These are phyloP conservation scores for Penicillium sp. DNA, from an alignment of 2,329 filamentous ascomycete genomes.

Conservation along the genomic window DNA sequence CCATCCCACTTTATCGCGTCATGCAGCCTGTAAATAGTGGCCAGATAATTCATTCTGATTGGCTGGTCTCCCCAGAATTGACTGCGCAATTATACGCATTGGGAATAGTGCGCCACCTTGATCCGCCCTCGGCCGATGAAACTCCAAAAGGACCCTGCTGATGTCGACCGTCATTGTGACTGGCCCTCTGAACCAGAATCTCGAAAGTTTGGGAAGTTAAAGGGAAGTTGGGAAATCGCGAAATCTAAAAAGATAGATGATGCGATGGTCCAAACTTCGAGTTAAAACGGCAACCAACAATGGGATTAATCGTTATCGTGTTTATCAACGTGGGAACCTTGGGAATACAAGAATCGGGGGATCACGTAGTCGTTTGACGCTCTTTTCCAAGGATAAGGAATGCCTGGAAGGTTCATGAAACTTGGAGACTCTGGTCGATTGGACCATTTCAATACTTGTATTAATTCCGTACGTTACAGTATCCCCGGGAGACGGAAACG, in stretches of 20 bases:
- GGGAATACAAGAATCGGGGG: too few species aligned
- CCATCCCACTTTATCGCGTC: conserved; percentile 31
- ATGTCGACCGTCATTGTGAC: conserved; percentile 8
- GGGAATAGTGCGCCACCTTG: conserved; percentile 31
- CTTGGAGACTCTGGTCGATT: conserved; percentile 12
- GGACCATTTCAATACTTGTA: conserved; percentile 12
- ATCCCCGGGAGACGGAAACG: conserved; percentile 11
- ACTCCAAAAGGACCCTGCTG: conserved; percentile 5
- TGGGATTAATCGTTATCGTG: conserved; percentile 1
- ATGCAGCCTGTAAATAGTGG: conserved; percentile 35
- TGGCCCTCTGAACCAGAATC: conserved; percentile 1
- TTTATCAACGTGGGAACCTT: not conserved
- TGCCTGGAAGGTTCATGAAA: conserved; percentile 31
- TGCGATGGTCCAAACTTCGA: not conserved
- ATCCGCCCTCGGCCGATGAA: conserved; percentile 27
- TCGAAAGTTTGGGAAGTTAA: not conserved
- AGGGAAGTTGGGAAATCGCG: not conserved
- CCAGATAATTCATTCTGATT: conserved; percentile 20
- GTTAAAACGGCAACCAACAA: not conserved
- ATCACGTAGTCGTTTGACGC: conserved; percentile 13
- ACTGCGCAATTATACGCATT: conserved; percentile 24
- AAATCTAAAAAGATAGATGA: not conserved
- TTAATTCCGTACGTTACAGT: conserved; percentile 3
- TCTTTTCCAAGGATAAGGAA: conserved; percentile 22
- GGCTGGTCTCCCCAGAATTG: conserved; percentile 21